Percentiles rank a stretch among this genome's conserved stretches.
Conservation (phyloP, 805 yeast genomes). For the Clavispora fructus region DNA sequence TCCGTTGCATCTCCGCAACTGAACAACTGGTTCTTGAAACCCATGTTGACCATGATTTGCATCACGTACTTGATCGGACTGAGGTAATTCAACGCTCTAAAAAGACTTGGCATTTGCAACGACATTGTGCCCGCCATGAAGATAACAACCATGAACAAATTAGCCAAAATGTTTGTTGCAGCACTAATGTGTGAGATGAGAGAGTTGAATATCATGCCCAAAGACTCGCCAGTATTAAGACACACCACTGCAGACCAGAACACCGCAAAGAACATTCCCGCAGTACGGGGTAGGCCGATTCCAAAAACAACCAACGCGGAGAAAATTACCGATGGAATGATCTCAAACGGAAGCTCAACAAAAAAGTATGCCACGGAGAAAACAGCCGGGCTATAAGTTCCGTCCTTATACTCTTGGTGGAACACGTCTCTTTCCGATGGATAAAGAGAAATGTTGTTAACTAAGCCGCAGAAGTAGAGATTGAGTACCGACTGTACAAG, state of each 20-base stretch:
- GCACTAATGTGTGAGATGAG: slow-evolving; percentile 70
- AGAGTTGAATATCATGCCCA: slow-evolving; percentile 78
- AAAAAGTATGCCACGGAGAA: slow-evolving; percentile 57
- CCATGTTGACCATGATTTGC: slow-evolving; percentile 53
- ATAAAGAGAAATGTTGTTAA: slow-evolving; percentile 70
- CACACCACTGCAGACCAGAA: slow-evolving; percentile 49
- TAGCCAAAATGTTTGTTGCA: slow-evolving; percentile 69
- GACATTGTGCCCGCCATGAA: slow-evolving; percentile 86
- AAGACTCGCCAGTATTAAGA: slow-evolving; percentile 74
- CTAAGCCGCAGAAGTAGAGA: slow-evolving; percentile 72
- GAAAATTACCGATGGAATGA: slow-evolving; percentile 53
- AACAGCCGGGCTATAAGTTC: slow-evolving; percentile 58
- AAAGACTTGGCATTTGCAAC: slow-evolving; percentile 62
- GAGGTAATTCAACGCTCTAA: slow-evolving; percentile 68
- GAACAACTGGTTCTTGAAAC: slow-evolving; percentile 47
- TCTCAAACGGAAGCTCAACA: slow-evolving; percentile 66
- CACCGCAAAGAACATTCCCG: slow-evolving; percentile 61
- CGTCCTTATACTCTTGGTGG: slow-evolving; percentile 73
- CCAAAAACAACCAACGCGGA: slow-evolving; percentile 61
- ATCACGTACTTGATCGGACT: slow-evolving; percentile 75
- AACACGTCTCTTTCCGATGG: slow-evolving; percentile 71
- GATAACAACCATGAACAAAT: slow-evolving; percentile 62
- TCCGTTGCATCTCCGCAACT: slow-evolving; percentile 41
- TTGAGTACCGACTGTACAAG: slow-evolving; percentile 69
- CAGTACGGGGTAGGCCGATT: slow-evolving; percentile 66